These are phyloP conservation scores for Beauveria rudraprayagi DNA, from an alignment of 2,329 filamentous ascomycete genomes.

Conservation along the genomic window DNA sequence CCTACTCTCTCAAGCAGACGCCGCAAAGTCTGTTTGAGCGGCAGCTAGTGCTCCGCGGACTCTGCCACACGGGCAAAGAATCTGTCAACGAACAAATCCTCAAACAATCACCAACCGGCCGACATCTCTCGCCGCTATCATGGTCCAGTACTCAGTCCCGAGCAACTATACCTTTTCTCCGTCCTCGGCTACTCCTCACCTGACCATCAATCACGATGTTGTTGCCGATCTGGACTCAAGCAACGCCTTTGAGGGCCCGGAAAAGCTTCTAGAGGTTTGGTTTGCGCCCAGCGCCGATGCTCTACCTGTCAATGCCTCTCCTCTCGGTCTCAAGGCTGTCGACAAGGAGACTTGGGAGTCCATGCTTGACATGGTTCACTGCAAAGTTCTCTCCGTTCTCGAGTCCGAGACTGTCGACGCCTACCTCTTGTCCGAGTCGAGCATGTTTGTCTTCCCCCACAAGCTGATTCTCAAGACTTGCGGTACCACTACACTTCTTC, in stretches of 20 bases:
- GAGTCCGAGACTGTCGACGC: conserved; percentile 92
- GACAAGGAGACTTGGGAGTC: conserved; percentile 80
- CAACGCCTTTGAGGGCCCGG: conserved; percentile 96
- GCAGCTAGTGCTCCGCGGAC: conserved; percentile 93
- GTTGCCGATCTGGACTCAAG: conserved; percentile 86
- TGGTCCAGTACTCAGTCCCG: conserved; percentile 78
- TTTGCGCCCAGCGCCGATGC: conserved; percentile 73
- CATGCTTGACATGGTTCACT: conserved; percentile 97
- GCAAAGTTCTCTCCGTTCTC: conserved; percentile 92
- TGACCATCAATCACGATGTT: conserved; percentile 96
- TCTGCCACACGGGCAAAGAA: conserved; percentile 33
- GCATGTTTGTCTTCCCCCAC: conserved; percentile 99
- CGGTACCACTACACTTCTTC: conserved; percentile 87
- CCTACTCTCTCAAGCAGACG: conserved; percentile 95
- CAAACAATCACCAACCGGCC: conserved; percentile 13
- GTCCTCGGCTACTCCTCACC: conserved; percentile 73
- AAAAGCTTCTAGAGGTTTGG: conserved; percentile 98
- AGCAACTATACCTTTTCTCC: conserved; percentile 76
- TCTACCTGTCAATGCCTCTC: conserved; percentile 61
- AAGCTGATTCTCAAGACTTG: conserved; percentile 99
- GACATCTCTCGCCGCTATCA: conserved; percentile 29
- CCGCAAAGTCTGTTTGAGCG: conserved; percentile 93
- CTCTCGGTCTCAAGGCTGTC: conserved; percentile 79
- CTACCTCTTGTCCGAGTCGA: conserved; percentile 94
- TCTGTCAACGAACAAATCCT: conserved; percentile 17